These are phyloP conservation scores for Nitzschia palea DNA, from an alignment of 108 stramenopile genomes.

Conservation along the genomic window DNA sequence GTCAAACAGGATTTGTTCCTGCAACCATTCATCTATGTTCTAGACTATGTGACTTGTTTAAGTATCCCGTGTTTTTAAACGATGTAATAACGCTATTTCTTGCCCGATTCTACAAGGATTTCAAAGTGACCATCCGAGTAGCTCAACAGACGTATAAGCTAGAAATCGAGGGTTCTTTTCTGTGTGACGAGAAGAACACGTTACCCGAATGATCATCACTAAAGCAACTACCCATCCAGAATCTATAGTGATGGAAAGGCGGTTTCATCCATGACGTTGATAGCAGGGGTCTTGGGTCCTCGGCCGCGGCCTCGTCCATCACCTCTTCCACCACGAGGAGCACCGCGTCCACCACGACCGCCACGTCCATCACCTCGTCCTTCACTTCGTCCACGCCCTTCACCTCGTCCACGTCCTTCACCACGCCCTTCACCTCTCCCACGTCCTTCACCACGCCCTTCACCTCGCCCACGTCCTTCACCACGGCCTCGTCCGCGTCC, in stretches of 20 bases:
- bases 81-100: too few species aligned
- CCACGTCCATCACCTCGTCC: conserved; percentile 39
- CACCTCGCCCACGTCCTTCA: conserved; percentile 8
- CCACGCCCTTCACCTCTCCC: conserved; percentile 44
- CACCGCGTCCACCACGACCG: conserved; percentile 43
- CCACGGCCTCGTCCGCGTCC: not conserved
- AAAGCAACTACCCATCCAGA: not conserved
- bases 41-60: too few species aligned
- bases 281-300: conserved; percentile 35
- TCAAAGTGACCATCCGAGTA: too few species aligned
- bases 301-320: conserved; percentile 40
- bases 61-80: conserved; percentile 4
- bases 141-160: too few species aligned
- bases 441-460: conserved; percentile 32
- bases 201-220: not conserved
- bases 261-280: conserved; percentile 61
- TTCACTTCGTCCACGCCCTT: conserved; percentile 45
- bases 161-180: too few species aligned
- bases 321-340: conserved; percentile 36
- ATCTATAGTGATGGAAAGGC: conserved; percentile 75
- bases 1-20: too few species aligned
- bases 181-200: too few species aligned
- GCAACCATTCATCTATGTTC: too few species aligned
- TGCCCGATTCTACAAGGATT: too few species aligned
- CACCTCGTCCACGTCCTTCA: conserved; percentile 47